Conservation (phyloP, 2,329 filamentous ascomycete species). For the Fonsecaea nubica region DNA sequence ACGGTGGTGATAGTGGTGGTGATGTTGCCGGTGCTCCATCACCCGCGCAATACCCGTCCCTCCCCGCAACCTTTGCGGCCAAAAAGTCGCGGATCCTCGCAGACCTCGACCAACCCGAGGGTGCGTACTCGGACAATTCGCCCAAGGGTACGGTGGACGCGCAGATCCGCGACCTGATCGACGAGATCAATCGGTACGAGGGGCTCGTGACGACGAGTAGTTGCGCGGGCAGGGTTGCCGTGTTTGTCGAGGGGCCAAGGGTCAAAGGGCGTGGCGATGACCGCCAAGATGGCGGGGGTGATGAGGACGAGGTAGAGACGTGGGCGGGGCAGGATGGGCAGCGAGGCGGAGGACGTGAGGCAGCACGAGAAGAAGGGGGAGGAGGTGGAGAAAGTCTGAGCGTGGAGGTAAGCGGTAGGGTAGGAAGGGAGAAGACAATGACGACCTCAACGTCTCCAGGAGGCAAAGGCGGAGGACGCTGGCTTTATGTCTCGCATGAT, state of each 20-base stretch:
- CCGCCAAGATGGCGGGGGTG: not conserved
- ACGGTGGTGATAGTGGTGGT: no score
- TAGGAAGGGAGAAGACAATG: not conserved
- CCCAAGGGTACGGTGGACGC: conserved; percentile 87
- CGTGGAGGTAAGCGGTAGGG: not conserved
- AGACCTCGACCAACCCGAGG: conserved; percentile 71
- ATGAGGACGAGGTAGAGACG: not conserved
- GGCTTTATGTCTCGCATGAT: conserved; percentile 89
- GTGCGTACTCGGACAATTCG: conserved; percentile 79
- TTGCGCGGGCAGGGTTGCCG: conserved; percentile 84
- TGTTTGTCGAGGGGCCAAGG: conserved; percentile 82
- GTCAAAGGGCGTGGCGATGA: conserved; percentile 25
- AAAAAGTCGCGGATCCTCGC: conserved; percentile 77
- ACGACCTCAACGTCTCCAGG: conserved; percentile 63
- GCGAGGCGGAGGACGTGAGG: no score
- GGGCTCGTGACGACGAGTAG: conserved; percentile 92
- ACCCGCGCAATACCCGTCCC: not conserved
- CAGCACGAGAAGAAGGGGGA: not conserved
- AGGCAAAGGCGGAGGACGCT: conserved; percentile 83
- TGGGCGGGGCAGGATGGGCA: no score
- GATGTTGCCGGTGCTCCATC: not conserved
- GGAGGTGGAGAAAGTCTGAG: not conserved
- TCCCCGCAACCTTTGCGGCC: conserved; percentile 54
- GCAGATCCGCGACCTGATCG: conserved; percentile 77
- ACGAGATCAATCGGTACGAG: conserved; percentile 71